phyloP scores from a whole-genome alignment of 208 protist species.

The Trypanosoma avium region DNA sequence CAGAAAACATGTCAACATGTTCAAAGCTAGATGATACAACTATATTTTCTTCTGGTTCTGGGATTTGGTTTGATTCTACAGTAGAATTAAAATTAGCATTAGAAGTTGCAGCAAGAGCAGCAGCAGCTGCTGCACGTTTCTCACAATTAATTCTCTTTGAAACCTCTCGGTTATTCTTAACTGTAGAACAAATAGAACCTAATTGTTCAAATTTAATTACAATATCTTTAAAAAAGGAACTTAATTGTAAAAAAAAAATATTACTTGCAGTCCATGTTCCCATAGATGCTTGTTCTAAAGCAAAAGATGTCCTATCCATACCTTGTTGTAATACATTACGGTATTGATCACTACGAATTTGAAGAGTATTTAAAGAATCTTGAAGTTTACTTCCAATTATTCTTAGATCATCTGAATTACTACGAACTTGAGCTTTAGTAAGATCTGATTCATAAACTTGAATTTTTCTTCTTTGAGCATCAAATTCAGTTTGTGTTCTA shows the following conservation, averaged over 20 bases:
- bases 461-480: slow-evolving; percentile 42
- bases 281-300: slow-evolving; percentile 72
- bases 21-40: not conserved
- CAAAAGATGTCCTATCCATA: slow-evolving; percentile 52
- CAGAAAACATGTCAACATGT: slow-evolving; percentile 2
- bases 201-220: slow-evolving; percentile 20
- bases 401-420: slow-evolving; percentile 20
- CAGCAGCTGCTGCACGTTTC: slow-evolving; percentile 26
- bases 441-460: slow-evolving; percentile 38
- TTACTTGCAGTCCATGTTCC: slow-evolving; percentile 64
- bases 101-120: not conserved
- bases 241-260: slow-evolving; percentile 65
- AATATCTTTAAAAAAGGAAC: slow-evolving; percentile 39
- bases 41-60: not conserved
- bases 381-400: slow-evolving; percentile 30
- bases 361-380: slow-evolving; percentile 27
- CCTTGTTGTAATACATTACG: slow-evolving; percentile 34
- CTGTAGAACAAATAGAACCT: slow-evolving; percentile 28
- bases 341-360: slow-evolving; percentile 34
- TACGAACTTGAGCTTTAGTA: not conserved
- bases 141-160: slow-evolving; percentile 56
- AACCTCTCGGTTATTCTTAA: slow-evolving; percentile 64
- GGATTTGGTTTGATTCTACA: not conserved
- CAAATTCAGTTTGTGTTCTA: slow-evolving; percentile 45
- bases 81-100: not conserved